Percentiles rank a stretch among this genome's conserved stretches.
Evolutionary conservation across 345 rosid species (phyloP).

Genomic region (Xanthoceras sorbifolium): DNA sequence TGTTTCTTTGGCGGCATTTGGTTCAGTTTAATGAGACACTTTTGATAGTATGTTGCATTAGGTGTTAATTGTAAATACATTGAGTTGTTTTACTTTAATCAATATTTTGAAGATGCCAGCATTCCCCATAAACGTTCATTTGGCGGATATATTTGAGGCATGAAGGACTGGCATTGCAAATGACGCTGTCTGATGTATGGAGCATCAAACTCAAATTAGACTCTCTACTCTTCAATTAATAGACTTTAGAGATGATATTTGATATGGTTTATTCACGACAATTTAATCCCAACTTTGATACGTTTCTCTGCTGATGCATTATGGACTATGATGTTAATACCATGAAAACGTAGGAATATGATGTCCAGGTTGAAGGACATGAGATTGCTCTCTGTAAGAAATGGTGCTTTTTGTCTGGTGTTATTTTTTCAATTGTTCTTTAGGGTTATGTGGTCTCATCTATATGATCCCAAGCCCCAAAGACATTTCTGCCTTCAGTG

Average conservation of each 20-base stretch:
- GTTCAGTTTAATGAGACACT: background rate
- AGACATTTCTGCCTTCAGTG: background rate
- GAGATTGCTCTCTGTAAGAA: background rate
- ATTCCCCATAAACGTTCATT: background rate
- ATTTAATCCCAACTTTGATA: background rate
- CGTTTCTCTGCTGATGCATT: background rate
- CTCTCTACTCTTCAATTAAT: background rate
- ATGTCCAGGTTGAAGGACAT: background rate
- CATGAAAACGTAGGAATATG: background rate
- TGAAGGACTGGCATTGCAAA: background rate
- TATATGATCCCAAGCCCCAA: background rate
- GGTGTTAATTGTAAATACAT: background rate
- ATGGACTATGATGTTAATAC: background rate
- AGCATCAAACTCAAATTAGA: background rate
- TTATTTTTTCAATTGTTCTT: background rate
- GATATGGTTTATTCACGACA: background rate
- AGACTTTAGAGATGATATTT: background rate
- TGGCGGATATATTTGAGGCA: background rate
- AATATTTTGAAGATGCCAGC: background rate
- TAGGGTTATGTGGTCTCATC: background rate
- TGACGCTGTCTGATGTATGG: background rate
- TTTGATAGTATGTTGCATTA: background rate
- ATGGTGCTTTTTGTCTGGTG: background rate
- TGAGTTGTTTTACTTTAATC: background rate
- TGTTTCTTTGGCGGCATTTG: background rate